Evolutionary conservation across 306 rosid species (phyloP).

Genomic region (Pachyrhizus erosus): DNA sequence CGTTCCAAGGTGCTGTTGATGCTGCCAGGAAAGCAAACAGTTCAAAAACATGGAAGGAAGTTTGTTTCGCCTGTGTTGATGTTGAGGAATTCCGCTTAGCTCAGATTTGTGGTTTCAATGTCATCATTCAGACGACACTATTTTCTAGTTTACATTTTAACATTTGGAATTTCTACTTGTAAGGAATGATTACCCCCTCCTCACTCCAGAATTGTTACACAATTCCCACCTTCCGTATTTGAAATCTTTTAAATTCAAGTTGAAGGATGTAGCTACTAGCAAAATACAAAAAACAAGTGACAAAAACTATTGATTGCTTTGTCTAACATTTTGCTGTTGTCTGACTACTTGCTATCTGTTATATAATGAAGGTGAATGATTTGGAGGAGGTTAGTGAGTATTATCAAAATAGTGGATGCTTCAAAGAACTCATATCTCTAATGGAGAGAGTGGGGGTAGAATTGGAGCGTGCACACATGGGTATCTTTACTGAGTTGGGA

Average conservation of each 20-base stretch:
- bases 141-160: slow-evolving; percentile 19
- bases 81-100: slow-evolving; percentile 96
- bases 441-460: slow-evolving; percentile 99
- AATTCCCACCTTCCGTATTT: neutral
- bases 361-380: slow-evolving; percentile 75
- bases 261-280: slow-evolving; percentile 14
- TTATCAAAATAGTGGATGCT: slow-evolving; percentile 96
- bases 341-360: slow-evolving; percentile 30
- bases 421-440: slow-evolving; percentile 90
- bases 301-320: slow-evolving; percentile 40
- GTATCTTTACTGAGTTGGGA: slow-evolving; percentile 96
- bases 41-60: no score
- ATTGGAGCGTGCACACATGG: slow-evolving; percentile 96
- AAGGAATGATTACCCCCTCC: slow-evolving; percentile 7
- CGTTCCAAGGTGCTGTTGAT: slow-evolving; percentile 97
- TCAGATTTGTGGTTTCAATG: slow-evolving; percentile 95
- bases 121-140: slow-evolving; percentile 74
- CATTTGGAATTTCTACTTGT: slow-evolving; percentile 23
- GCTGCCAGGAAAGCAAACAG: slow-evolving; percentile 97
- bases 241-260: slow-evolving; percentile 23
- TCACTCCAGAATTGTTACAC: neutral
- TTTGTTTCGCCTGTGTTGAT: slow-evolving; percentile 98
- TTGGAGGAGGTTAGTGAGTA: slow-evolving; percentile 96
- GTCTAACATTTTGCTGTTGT: slow-evolving; percentile 26
- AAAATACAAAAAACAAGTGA: slow-evolving; percentile 17